Base-by-base conservation (phyloP, 2,329 filamentous ascomycete genomes). In the Salinomyces thailandicus region DNA sequence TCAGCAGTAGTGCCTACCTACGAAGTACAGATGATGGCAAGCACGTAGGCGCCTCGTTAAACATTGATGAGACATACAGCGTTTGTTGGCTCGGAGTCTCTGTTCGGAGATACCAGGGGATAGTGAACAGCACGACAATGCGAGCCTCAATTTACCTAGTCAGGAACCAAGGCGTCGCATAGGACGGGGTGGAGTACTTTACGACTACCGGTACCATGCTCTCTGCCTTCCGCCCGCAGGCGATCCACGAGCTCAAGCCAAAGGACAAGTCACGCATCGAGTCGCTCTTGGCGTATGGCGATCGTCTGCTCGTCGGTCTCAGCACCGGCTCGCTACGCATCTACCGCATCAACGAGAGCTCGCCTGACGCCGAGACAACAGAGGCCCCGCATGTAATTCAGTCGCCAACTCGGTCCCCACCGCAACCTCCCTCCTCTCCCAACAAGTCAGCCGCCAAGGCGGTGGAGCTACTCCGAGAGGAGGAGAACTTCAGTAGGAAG, bases 251-350 rank as follows among this genome's bases (percentile, higher is more conserved):
- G 82, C 81, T 98, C 55, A 87, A 83, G 67, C 79, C 79, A 62
- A 81, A 85, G 62, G 89, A 96, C 75, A 95, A 93, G 70, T 93
- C 85, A 48, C 91, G 82, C 70, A 94, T 98, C 64, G 91, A 98
- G 66, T 91, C 85, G 33, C 85, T 98, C 49, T 73, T 96, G 32
- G 85, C 89, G 43, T 85, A 94, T 63, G 86, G 87, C 57, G 91
- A 98, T 59, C 79, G 87, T 45, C 73, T 98, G 22, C 75, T 98
- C 37, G 86, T 95, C 40, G 91, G 91, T 38, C 72, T 98, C 45
- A 94, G 85, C 62, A 93, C 81, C 26, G 91, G 91, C 52, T 79
- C 75, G 42, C 72, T 98, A 41, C 81, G 87, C 45, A 79, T 98
- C 57, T 96, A 95, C 67, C 81, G 89, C 42, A 72, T 96, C 46